Evolutionary conservation across 768 basidiomycete species (phyloP), one percentile per base, ranked within the genome.

Genomic region (Filobasidium floriforme): DNA sequence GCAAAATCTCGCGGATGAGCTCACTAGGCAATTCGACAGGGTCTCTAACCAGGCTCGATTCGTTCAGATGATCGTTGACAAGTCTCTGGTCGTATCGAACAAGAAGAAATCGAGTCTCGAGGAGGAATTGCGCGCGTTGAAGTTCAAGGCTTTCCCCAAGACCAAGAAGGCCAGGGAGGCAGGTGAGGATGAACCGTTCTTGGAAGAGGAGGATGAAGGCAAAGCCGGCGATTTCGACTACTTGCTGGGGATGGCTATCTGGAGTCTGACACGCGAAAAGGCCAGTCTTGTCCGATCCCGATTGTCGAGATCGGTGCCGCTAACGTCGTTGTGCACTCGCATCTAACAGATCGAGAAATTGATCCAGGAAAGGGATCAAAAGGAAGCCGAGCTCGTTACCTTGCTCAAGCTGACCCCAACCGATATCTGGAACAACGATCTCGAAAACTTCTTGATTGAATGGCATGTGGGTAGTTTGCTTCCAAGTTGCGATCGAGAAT

Each of bases 31-130:
- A 46, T 86, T 89, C 67, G 92, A 97, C 73, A 89, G 85, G 69
- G 81, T 97, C 19, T 87, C 86, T 63, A 98, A 98, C 77, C 96
- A 99, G 76, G 94, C 92, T 14, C 88, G 93, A 24, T 99, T 99
- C 79, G 87, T 99, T 60, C 85, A 91, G 77, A 93, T 97, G 92
- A 94, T 98, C 71, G 83, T 98, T 64, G 85, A 87, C 72, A 89
- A 85, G 76, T 81, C 91, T 74, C 84, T 98, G 22, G 79, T 84
- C 32, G 86, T 99, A 28, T 85, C 88, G 14, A 91, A 89, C 72
- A 88, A 94, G 76, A 92, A 90, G 80, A 93, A 91, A 77, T 84
- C 81, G 1, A 90, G 88, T 61, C 88, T 99, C 69, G 86, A 96
- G 43, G 81, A 77, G 1, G 93, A 99, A 69, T 79, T 99, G 72